phyloP scores from a whole-genome alignment of 2,329 filamentous ascomycete genomes.

The Aschersonia sp. region DNA sequence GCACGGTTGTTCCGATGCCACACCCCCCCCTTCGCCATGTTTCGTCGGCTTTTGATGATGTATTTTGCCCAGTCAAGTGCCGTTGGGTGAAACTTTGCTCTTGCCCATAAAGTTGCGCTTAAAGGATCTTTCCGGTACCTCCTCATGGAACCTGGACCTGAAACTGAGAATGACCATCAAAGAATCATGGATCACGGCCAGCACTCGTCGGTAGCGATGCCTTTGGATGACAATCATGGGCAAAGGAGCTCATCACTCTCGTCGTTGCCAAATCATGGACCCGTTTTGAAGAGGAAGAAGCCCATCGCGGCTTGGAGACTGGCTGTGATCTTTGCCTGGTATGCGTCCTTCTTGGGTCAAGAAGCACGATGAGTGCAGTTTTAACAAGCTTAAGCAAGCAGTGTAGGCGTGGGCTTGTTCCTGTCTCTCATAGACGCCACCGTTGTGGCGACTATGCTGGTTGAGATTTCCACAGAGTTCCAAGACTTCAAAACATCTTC shows the following conservation, averaged over 20 bases:
- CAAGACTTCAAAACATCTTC: constrained; percentile 28
- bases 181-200: background rate
- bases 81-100: background rate
- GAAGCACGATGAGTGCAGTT: no score
- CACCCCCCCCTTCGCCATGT: background rate
- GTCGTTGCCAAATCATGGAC: background rate
- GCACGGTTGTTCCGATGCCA: background rate
- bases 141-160: background rate
- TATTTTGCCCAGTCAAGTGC: background rate
- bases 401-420: constrained; percentile 37
- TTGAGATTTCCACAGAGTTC: constrained; percentile 39
- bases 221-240: background rate
- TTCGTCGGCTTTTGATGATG: background rate
- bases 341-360: background rate
- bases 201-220: background rate
- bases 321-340: constrained; percentile 6
- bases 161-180: background rate
- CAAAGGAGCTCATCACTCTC: background rate
- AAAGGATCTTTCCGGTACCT: background rate
- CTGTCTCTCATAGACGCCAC: constrained; percentile 43
- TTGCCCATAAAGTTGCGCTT: background rate
- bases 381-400: constrained; percentile 10
- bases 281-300: constrained; percentile 6
- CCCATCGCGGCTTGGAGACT: constrained; percentile 7
- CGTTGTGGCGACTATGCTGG: constrained; percentile 43